Percentiles rank a stretch among this genome's conserved stretches.
phyloP scores from a whole-genome alignment of 2,329 filamentous ascomycete genomes.

The Cercospora janseana region DNA sequence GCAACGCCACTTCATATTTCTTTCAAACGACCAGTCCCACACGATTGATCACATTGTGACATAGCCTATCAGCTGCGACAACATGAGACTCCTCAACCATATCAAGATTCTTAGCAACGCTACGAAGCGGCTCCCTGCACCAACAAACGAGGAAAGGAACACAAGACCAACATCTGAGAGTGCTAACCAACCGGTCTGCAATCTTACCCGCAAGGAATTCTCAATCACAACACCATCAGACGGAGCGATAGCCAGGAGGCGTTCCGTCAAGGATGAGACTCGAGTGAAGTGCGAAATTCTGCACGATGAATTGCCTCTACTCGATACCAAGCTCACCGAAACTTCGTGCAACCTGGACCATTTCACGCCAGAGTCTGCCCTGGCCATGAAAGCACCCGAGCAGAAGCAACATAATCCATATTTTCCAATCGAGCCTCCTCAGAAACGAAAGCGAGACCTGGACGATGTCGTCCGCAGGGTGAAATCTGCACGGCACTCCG shows the following conservation, averaged over 20 bases:
- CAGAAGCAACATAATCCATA: constrained; percentile 9
- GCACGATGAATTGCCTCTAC: constrained; percentile 1
- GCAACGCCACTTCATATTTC: constrained; percentile 5
- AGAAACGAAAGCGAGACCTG: constrained; percentile 10
- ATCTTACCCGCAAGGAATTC: constrained; percentile 15
- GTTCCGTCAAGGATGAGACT: constrained; percentile 1
- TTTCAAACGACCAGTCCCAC: too few relatives aligned
- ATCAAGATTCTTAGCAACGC: constrained; percentile 7
- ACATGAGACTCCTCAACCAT: constrained; percentile 10
- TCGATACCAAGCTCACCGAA: neutral
- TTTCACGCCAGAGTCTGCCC: too few relatives aligned
- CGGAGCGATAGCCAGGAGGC: constrained; percentile 15
- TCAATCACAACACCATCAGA: constrained; percentile 5
- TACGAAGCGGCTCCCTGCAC: constrained; percentile 1
- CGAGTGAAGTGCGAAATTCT: neutral
- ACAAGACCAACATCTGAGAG: neutral
- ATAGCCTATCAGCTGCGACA: neutral
- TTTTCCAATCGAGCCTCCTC: neutral
- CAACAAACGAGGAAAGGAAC: neutral
- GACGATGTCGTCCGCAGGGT: constrained; percentile 5
- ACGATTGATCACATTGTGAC: constrained; percentile 7
- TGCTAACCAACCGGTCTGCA: constrained; percentile 1
- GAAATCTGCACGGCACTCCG: constrained; percentile 11
- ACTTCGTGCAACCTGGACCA: neutral
- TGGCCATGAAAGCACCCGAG: too few relatives aligned